Evolutionary conservation across 2,329 filamentous ascomycete genomes (phyloP).

Genomic region (Akanthomyces dipterigenus): DNA sequence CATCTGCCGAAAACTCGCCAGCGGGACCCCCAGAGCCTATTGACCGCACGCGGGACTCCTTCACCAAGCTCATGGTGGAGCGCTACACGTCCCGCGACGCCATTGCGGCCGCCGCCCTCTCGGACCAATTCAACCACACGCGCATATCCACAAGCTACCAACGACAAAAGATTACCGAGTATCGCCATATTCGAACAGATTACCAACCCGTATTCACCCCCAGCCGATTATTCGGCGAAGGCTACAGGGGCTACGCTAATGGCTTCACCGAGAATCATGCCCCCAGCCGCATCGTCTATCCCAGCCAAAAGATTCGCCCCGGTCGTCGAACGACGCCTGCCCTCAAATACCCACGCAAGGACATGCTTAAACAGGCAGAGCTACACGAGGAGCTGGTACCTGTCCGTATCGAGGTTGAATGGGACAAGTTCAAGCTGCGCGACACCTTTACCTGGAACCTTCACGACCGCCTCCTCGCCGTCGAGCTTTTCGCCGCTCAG

Average conservation of each 20-base stretch:
- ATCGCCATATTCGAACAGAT: slow-evolving; percentile 52
- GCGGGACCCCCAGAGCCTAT: slow-evolving; percentile 24
- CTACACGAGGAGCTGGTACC: slow-evolving; percentile 88
- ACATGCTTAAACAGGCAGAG: slow-evolving; percentile 79
- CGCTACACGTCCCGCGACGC: slow-evolving; percentile 48
- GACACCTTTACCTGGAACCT: slow-evolving; percentile 99
- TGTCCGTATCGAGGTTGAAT: slow-evolving; percentile 85
- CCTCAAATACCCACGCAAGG: slow-evolving; percentile 69
- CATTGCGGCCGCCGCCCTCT: slow-evolving; percentile 46
- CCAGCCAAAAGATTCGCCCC: slow-evolving; percentile 65
- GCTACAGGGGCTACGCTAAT: slow-evolving; percentile 87
- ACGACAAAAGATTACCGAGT: slow-evolving; percentile 62
- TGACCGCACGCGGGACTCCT: slow-evolving; percentile 50
- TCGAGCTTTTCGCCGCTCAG: slow-evolving; percentile 79
- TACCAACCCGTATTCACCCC: slow-evolving; percentile 51
- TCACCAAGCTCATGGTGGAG: slow-evolving; percentile 47
- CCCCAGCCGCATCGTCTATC: slow-evolving; percentile 70
- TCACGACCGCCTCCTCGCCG: slow-evolving; percentile 75
- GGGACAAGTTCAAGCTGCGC: slow-evolving; percentile 89
- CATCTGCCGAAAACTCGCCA: slow-evolving; percentile 8
- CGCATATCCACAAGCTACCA: slow-evolving; percentile 55
- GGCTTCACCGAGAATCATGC: slow-evolving; percentile 66
- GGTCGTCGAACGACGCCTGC: slow-evolving; percentile 69
- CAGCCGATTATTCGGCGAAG: slow-evolving; percentile 57
- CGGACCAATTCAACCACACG: slow-evolving; percentile 44